These are phyloP conservation scores for Endotrypanum monterogeii DNA, from an alignment of 208 protist species.

Conservation along the genomic window DNA sequence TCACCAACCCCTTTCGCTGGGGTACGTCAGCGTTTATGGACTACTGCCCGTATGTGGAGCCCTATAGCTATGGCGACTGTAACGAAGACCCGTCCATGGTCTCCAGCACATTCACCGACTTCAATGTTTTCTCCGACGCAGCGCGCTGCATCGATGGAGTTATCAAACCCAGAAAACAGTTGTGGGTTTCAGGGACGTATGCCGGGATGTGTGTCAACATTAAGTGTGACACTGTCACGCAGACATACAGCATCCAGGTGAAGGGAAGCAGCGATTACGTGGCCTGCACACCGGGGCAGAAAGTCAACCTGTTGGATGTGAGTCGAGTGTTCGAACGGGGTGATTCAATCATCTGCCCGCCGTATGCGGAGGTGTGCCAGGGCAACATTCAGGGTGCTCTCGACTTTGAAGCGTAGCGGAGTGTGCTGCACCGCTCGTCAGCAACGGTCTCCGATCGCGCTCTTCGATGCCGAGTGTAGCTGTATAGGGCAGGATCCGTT, in stretches of 20 bases:
- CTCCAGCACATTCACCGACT: accelerated
- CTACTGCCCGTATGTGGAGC: neutral
- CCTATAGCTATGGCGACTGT: neutral
- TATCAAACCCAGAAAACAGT: neutral
- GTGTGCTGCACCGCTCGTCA: no score
- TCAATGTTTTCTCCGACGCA: slow-evolving; percentile 5
- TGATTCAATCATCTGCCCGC: neutral
- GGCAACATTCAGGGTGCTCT: neutral
- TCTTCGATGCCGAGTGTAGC: no score
- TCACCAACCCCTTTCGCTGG: neutral
- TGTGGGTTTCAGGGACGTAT: accelerated
- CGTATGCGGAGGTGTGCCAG: slow-evolving; percentile 9
- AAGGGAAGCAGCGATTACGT: slow-evolving; percentile 1
- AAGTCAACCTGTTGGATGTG: neutral
- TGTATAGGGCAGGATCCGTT: no score
- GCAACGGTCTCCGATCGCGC: no score
- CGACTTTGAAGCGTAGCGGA: neutral
- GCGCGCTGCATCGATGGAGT: neutral
- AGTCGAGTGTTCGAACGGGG: neutral
- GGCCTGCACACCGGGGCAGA: neutral
- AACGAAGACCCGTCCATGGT: neutral
- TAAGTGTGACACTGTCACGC: neutral
- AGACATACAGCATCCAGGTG: slow-evolving; percentile 10
- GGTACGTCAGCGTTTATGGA: neutral
- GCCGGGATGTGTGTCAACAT: slow-evolving; percentile 5